Conservation (phyloP, 1,139 yeast species). For the Martiniozyma asiatica region DNA sequence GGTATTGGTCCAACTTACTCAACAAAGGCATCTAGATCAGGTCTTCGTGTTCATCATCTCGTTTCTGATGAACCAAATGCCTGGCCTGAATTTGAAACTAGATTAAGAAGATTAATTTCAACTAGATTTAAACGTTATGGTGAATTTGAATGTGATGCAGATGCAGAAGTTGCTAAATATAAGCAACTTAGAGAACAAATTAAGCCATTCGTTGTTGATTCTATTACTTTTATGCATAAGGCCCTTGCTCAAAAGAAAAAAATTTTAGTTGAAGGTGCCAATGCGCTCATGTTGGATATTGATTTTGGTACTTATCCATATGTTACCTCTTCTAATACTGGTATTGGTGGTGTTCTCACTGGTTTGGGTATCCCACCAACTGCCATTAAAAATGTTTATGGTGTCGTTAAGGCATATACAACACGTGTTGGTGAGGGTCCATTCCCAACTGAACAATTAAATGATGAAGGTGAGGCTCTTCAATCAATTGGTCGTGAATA, state of each 20-base stretch:
- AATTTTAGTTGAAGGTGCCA: conserved; percentile 94
- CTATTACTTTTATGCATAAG: conserved; percentile 78
- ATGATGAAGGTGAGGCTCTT: conserved; percentile 72
- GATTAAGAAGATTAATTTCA: conserved; percentile 64
- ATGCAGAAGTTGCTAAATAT: conserved; percentile 68
- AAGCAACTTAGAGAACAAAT: conserved; percentile 61
- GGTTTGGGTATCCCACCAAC: conserved; percentile 94
- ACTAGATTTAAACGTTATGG: conserved; percentile 88
- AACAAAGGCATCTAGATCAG: conserved; percentile 94
- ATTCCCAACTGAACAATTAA: conserved; percentile 95
- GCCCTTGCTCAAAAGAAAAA: conserved; percentile 71
- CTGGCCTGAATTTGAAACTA: conserved; percentile 81
- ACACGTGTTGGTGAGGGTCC: conserved; percentile 99
- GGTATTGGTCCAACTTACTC: conserved; percentile 99
- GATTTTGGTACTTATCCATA: conserved; percentile 98
- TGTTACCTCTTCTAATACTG: conserved; percentile 91
- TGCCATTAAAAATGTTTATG: conserved; percentile 67
- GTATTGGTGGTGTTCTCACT: conserved; percentile 96
- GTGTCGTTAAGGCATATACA: conserved; percentile 97
- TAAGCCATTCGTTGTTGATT: conserved; percentile 88
- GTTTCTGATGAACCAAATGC: conserved; percentile 82
- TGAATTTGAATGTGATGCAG: conserved; percentile 76
- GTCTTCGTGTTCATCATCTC: conserved; percentile 91
- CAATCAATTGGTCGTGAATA: conserved; percentile 89
- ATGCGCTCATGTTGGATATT: conserved; percentile 93